Conservation (phyloP, 139 green algal genomes). For the Chlamydomonas incerta region DNA sequence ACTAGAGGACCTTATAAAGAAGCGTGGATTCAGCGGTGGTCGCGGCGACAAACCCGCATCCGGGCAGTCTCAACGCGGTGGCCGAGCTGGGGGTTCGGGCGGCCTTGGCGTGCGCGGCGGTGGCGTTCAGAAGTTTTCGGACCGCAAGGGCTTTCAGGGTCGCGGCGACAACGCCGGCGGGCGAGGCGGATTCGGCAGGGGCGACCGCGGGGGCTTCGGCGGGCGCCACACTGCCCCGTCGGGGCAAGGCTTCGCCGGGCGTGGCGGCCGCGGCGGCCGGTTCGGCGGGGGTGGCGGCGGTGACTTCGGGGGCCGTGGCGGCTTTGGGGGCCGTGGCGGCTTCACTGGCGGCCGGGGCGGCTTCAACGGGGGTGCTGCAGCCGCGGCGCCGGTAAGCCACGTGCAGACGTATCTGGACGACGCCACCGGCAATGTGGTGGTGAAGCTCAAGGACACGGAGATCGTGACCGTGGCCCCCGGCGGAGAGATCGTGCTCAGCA, state of each 20-base stretch:
- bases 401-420: conserved; percentile 37
- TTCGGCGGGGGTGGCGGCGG: not conserved
- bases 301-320: not conserved
- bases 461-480: not conserved
- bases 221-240: too few relatives aligned
- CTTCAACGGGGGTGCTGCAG: not conserved
- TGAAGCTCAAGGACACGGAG: conserved; percentile 26
- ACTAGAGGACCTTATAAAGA: conserved; percentile 32
- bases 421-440: conserved; percentile 30
- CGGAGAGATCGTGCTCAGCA: not conserved
- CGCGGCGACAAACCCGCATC: not conserved
- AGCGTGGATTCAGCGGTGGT: not conserved
- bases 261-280: too few relatives aligned
- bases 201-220: not conserved
- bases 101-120: conserved; percentile 15
- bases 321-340: not conserved
- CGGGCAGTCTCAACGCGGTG: not conserved
- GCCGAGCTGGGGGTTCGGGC: not conserved
- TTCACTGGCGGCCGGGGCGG: not conserved
- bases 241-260: too few relatives aligned
- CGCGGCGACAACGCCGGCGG: not conserved
- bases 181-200: not conserved
- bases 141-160: conserved; percentile 7
- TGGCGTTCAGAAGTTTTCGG: conserved; percentile 6
- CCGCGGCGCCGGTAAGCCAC: not conserved